These are phyloP conservation scores for Floccularia luteovirens DNA, from an alignment of 768 basidiomycete species.

Conservation along the genomic window DNA sequence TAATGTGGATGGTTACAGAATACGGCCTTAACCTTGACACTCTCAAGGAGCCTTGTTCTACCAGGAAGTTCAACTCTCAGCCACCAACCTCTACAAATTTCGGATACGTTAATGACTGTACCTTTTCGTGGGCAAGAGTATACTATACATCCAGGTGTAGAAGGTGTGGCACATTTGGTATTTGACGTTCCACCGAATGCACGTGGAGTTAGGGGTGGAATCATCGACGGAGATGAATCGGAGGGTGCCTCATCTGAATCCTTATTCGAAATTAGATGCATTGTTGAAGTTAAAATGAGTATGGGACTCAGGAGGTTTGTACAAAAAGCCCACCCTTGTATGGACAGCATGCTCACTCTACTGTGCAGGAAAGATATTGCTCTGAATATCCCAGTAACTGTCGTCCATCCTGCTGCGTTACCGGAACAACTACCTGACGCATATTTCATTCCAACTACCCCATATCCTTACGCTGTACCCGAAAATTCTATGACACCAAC, in stretches of 20 bases:
- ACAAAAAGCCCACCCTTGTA: conserved; percentile 1
- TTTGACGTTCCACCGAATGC: conserved; percentile 71
- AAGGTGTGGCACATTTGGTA: conserved; percentile 74
- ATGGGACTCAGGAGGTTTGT: conserved; percentile 68
- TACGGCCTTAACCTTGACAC: conserved; percentile 50
- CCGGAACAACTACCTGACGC: conserved; percentile 19
- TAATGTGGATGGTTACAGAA: conserved; percentile 52
- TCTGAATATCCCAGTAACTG: conserved; percentile 53
- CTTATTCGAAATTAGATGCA: conserved; percentile 65
- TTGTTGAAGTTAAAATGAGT: conserved; percentile 53
- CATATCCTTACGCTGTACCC: conserved; percentile 13
- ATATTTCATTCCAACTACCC: conserved; percentile 11
- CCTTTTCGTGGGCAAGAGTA: conserved; percentile 74
- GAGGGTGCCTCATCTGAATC: conserved; percentile 21
- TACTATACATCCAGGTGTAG: conserved; percentile 61
- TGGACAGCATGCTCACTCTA: background rate
- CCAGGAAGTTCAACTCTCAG: conserved; percentile 30
- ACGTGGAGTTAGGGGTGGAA: conserved; percentile 57
- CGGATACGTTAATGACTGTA: conserved; percentile 61
- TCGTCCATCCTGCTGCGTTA: conserved; percentile 57
- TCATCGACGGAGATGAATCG: conserved; percentile 44
- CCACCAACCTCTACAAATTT: conserved; percentile 48
- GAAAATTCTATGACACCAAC: conserved; percentile 9
- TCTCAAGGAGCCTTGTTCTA: conserved; percentile 55
- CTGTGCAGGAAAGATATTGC: conserved; percentile 59